phyloP scores from a whole-genome alignment of 2,329 filamentous ascomycete genomes.

The Calonectria pauciramosa region DNA sequence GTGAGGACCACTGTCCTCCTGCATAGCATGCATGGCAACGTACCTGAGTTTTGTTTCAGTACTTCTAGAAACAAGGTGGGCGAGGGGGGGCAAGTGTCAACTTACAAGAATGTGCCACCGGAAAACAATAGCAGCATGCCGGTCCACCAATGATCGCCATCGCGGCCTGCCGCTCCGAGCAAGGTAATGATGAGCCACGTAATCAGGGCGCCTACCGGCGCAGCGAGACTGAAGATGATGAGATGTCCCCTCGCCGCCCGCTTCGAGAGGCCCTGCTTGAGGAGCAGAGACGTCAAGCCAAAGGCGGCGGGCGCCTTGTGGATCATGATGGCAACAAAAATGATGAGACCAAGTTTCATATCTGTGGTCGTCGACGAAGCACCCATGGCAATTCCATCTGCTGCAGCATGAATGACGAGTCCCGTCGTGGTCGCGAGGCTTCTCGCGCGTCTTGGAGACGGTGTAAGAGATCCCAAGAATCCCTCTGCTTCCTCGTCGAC shows the following conservation, averaged over 20 bases:
- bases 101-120: conserved; percentile 94
- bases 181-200: conserved; percentile 87
- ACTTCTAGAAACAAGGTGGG: not conserved
- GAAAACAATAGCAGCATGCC: conserved; percentile 96
- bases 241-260: conserved; percentile 87
- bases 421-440: conserved; percentile 89
- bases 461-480: conserved; percentile 71
- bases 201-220: conserved; percentile 84
- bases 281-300: conserved; percentile 88
- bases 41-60: conserved; percentile 70
- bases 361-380: conserved; percentile 85
- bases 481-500: conserved; percentile 70
- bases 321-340: conserved; percentile 96
- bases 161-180: conserved; percentile 72
- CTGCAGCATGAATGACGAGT: conserved; percentile 94
- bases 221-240: conserved; percentile 91
- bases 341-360: conserved; percentile 85
- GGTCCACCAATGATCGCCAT: conserved; percentile 86
- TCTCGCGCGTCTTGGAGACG: conserved; percentile 70
- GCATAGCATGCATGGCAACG: conserved; percentile 99
- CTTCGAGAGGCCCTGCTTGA: conserved; percentile 93
- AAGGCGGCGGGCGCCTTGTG: conserved; percentile 98
- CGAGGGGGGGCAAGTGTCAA: conserved; percentile 17
- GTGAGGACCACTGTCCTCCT: conserved; percentile 73
- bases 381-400: conserved; percentile 95